Evolutionary conservation across 345 rosid species (phyloP).

Genomic region (Pistacia atlantica): DNA sequence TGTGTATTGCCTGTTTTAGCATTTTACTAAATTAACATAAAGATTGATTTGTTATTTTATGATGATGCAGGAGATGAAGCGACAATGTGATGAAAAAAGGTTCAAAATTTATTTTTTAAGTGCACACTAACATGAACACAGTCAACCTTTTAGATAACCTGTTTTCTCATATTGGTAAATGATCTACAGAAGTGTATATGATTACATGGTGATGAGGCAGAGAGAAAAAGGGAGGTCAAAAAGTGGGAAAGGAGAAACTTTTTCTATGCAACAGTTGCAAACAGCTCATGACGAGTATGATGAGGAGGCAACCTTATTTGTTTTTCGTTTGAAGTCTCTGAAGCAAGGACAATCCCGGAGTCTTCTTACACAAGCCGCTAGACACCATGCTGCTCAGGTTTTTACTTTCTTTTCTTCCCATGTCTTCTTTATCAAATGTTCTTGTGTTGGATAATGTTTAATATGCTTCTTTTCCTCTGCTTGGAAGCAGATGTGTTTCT

Average conservation of each 20-base stretch:
- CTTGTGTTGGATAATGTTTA: constrained; percentile 2
- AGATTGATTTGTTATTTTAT: neutral
- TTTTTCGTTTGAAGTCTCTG: constrained; percentile 87
- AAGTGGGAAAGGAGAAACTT: constrained; percentile 70
- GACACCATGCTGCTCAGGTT: constrained; percentile 99
- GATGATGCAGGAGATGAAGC: constrained; percentile 91
- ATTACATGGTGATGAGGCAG: constrained; percentile 60
- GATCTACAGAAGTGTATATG: constrained; percentile 63
- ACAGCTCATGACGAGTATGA: constrained; percentile 82
- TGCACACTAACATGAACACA: neutral
- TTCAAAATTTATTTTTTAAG: constrained; percentile 29
- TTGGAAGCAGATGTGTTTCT: constrained; percentile 71
- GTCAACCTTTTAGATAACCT: constrained; percentile 12
- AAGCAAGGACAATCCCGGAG: constrained; percentile 96
- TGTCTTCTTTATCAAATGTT: neutral
- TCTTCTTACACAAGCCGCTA: constrained; percentile 95
- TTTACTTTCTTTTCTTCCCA: constrained; percentile 20
- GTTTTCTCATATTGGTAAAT: constrained; percentile 22
- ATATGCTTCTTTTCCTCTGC: constrained; percentile 13
- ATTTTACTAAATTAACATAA: neutral
- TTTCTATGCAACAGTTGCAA: constrained; percentile 67
- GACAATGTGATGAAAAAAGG: constrained; percentile 95
- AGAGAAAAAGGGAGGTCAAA: constrained; percentile 79
- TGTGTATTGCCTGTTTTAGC: neutral
- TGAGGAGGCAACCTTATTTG: constrained; percentile 83